Evolutionary conservation across 352 stramenopile species (phyloP).

Genomic region (Phytophthora hybrid): DNA sequence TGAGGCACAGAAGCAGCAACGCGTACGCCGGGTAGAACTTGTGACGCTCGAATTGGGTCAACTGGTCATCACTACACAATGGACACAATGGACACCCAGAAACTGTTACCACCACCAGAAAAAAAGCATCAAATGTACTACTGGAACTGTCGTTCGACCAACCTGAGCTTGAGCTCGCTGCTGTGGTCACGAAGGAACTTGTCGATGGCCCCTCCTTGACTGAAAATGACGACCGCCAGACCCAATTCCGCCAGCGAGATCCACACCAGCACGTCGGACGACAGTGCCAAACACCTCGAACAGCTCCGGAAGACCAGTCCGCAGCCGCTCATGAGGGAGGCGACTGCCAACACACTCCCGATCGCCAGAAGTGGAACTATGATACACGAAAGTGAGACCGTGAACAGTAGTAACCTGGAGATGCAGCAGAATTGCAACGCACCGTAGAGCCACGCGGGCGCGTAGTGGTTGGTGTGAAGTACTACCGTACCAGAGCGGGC

Average conservation of each 20-base stretch:
- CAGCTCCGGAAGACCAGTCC: constrained; percentile 58
- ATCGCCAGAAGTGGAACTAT: constrained; percentile 64
- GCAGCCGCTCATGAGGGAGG: constrained; percentile 73
- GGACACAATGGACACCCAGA: not conserved
- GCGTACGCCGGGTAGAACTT: constrained; percentile 81
- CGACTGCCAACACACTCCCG: constrained; percentile 59
- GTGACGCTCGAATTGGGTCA: constrained; percentile 67
- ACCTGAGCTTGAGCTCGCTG: constrained; percentile 74
- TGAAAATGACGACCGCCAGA: constrained; percentile 81
- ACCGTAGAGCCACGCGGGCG: constrained; percentile 78
- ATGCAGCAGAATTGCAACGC: not conserved
- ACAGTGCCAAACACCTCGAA: constrained; percentile 58
- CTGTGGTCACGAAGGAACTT: constrained; percentile 77
- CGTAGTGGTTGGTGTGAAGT: constrained; percentile 57
- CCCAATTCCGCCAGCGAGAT: constrained; percentile 75
- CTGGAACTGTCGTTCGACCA: not conserved
- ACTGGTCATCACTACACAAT: constrained; percentile 39
- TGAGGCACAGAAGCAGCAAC: constrained; percentile 68
- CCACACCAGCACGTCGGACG: constrained; percentile 64
- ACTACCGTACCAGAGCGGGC: not conserved
- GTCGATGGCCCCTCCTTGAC: constrained; percentile 69
- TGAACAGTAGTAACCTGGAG: not conserved
- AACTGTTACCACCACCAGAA: constrained; percentile 22
- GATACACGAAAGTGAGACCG: constrained; percentile 7
- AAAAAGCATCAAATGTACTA: not conserved